Conservation (phyloP, 768 basidiomycete species). For the Kwoniella sp. region DNA sequence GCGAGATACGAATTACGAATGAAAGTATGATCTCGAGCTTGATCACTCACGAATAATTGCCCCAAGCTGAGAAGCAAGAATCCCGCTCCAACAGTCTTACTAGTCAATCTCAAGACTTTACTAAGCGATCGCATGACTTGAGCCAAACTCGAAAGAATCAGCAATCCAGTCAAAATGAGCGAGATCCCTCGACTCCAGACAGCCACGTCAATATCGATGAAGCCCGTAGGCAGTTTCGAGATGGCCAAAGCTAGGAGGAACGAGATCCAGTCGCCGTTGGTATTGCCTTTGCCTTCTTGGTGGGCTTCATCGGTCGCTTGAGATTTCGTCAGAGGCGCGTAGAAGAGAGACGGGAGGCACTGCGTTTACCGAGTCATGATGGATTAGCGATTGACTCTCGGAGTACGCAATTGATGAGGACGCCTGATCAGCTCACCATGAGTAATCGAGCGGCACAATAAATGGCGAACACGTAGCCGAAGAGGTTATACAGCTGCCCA, state of each 20-base stretch:
- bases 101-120: conserved; percentile 48
- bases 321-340: conserved; percentile 39
- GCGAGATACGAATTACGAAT: too few species aligned
- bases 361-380: too few species aligned
- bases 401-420: not conserved
- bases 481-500: conserved; percentile 47
- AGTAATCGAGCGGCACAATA: conserved; percentile 53
- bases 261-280: conserved; percentile 56
- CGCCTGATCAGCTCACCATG: conserved; percentile 35
- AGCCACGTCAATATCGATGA: conserved; percentile 45
- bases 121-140: conserved; percentile 51
- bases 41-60: conserved; percentile 49
- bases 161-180: conserved; percentile 50
- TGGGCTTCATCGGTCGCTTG: conserved; percentile 20
- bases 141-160: conserved; percentile 52
- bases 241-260: conserved; percentile 50
- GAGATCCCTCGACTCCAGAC: conserved; percentile 51
- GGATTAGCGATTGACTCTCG: not conserved
- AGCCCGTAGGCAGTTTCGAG: conserved; percentile 43
- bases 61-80: conserved; percentile 51
- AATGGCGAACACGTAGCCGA: conserved; percentile 49
- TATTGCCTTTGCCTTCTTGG: conserved; percentile 42
- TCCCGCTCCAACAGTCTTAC: conserved; percentile 51
- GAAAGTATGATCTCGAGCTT: not conserved
- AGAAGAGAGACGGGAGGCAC: conserved; percentile 52